Evolutionary conservation across 2,329 filamentous ascomycete species (phyloP).

Genomic region (Fusarium euwallaceae): DNA sequence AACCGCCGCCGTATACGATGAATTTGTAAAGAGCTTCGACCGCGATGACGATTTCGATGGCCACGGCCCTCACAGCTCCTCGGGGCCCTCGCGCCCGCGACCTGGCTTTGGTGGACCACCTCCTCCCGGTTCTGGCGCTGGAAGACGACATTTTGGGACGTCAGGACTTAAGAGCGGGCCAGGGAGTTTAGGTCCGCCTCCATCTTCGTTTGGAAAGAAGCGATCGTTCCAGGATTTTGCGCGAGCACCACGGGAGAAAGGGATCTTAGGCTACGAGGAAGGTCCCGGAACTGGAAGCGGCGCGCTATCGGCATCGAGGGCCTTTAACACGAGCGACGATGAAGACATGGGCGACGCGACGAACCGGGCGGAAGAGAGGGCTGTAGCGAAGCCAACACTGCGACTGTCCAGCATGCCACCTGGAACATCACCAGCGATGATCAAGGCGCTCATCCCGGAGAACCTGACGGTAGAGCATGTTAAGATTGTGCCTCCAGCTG

Average conservation of each 20-base stretch:
- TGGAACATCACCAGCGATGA: conserved; percentile 68
- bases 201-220: conserved; percentile 65
- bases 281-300: conserved; percentile 45
- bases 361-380: conserved; percentile 67
- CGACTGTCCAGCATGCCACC: conserved; percentile 73
- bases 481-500: conserved; percentile 72
- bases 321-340: conserved; percentile 78
- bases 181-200: conserved; percentile 70
- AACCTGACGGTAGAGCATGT: conserved; percentile 79
- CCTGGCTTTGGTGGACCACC: conserved; percentile 47
- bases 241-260: conserved; percentile 50
- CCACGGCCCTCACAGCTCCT: conserved; percentile 19
- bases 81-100: conserved; percentile 39
- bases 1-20: conserved; percentile 86
- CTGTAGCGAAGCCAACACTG: conserved; percentile 72
- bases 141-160: conserved; percentile 75
- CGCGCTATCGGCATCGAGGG: conserved; percentile 73
- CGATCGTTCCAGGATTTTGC: conserved; percentile 61
- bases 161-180: conserved; percentile 71
- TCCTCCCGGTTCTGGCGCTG: conserved; percentile 45
- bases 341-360: conserved; percentile 61
- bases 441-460: conserved; percentile 70
- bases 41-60: conserved; percentile 65
- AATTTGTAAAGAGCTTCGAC: conserved; percentile 86
- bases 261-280: conserved; percentile 55